Conservation (phyloP, 2,329 filamentous ascomycete species). For the Furcasterigmium sp. region DNA sequence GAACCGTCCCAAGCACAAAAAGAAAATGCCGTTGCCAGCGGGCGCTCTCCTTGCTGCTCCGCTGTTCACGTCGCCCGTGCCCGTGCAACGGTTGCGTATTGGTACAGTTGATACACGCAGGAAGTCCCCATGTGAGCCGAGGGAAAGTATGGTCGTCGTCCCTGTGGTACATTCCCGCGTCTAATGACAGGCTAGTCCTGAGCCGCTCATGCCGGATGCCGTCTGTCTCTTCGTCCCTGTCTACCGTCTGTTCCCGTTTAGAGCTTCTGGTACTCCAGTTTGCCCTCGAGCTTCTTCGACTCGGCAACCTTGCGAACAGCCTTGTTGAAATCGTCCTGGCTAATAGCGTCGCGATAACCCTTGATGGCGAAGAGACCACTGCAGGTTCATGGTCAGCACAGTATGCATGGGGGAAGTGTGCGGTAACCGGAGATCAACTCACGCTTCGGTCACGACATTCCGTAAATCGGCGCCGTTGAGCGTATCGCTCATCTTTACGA, state of each 20-base stretch:
- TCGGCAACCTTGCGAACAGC: conserved; percentile 96
- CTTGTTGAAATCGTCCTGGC: conserved; percentile 99
- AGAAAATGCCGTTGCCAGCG: no score
- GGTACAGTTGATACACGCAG: no score
- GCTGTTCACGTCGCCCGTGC: no score
- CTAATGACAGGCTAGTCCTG: neutral
- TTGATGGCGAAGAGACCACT: conserved; percentile 97
- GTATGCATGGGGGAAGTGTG: neutral
- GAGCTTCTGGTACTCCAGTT: conserved; percentile 95
- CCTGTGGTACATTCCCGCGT: no score
- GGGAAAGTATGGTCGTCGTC: no score
- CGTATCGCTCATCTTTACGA: conserved; percentile 99
- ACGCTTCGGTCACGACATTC: conserved; percentile 98
- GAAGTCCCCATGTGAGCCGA: no score
- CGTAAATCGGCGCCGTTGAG: conserved; percentile 95
- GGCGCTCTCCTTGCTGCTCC: no score
- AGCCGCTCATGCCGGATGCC: neutral
- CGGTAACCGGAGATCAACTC: no score
- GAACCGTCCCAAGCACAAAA: no score
- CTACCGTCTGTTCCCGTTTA: no score
- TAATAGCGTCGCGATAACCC: conserved; percentile 92
- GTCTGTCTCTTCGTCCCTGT: neutral
- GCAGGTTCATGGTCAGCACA: conserved; percentile 3
- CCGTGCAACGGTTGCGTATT: no score
- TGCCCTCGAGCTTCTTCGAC: conserved; percentile 97